Conservation (phyloP, 441 rosid species). For the Theobroma grandiflorum region DNA sequence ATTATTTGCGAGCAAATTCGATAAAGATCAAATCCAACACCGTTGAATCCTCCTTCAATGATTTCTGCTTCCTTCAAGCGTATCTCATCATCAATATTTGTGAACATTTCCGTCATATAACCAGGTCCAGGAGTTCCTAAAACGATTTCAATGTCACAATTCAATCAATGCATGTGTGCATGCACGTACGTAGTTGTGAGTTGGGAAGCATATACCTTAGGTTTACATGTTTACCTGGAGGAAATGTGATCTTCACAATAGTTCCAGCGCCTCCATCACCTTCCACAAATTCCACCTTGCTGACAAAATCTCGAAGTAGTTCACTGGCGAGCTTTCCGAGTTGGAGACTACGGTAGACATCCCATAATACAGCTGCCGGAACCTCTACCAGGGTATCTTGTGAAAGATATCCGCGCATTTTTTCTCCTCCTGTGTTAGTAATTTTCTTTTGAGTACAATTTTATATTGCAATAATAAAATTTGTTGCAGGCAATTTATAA, state of each 20-base stretch:
- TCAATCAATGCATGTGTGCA: neutral
- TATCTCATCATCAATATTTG: conserved; percentile 39
- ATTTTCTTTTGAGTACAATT: too few species aligned
- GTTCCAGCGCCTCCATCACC: conserved; percentile 56
- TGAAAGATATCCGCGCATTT: conserved; percentile 8
- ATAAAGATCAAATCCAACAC: neutral
- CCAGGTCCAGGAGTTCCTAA: conserved; percentile 32
- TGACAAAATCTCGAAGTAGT: conserved; percentile 29
- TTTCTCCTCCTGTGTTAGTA: neutral
- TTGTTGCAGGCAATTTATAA: too few species aligned
- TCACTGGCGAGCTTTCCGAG: conserved; percentile 32
- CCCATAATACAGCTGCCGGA: conserved; percentile 39
- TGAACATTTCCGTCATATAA: conserved; percentile 40
- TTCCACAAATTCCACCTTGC: conserved; percentile 35
- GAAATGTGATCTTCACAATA: conserved; percentile 39
- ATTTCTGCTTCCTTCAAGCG: conserved; percentile 46
- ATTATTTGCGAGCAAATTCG: neutral
- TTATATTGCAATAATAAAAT: too few species aligned
- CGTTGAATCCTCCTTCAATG: conserved; percentile 41
- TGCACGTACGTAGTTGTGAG: too few species aligned
- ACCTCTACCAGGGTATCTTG: conserved; percentile 29
- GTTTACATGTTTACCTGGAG: too few species aligned
- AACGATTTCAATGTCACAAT: neutral
- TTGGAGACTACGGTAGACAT: conserved; percentile 35
- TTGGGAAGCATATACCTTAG: too few species aligned